Percentiles rank a stretch among this genome's conserved stretches.
Evolutionary conservation across 768 basidiomycete species (phyloP).

Genomic region (Mycena pura): DNA sequence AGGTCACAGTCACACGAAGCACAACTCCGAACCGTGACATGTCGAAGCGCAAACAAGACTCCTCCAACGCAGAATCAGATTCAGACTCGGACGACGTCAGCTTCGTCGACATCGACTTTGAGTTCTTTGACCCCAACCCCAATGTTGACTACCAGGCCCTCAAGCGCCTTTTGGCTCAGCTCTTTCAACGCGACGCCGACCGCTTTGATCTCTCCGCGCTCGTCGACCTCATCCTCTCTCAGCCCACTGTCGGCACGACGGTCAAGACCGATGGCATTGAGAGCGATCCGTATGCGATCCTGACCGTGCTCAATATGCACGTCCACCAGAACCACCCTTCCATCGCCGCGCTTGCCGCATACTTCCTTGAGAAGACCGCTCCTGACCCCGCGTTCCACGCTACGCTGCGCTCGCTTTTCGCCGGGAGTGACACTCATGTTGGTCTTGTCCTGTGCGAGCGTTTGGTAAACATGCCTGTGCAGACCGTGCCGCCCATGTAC

Average conservation of each 20-base stretch:
- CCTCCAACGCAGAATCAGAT: slow-evolving; percentile 44
- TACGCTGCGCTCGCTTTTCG: slow-evolving; percentile 61
- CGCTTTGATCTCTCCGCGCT: slow-evolving; percentile 74
- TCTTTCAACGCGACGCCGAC: slow-evolving; percentile 79
- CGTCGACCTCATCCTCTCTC: slow-evolving; percentile 77
- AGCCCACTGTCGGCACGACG: slow-evolving; percentile 82
- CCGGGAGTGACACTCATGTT: slow-evolving; percentile 58
- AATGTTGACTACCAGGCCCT: slow-evolving; percentile 86
- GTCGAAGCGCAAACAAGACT: slow-evolving; percentile 61
- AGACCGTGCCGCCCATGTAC: slow-evolving; percentile 92
- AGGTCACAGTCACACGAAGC: too few relatives aligned
- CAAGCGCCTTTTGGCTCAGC: slow-evolving; percentile 73
- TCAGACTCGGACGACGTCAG: slow-evolving; percentile 48
- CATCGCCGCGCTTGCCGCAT: slow-evolving; percentile 71
- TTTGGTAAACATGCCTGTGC: slow-evolving; percentile 94
- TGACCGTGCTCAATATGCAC: slow-evolving; percentile 84
- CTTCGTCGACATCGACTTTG: slow-evolving; percentile 90
- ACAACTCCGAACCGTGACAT: too few relatives aligned
- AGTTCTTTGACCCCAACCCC: slow-evolving; percentile 90
- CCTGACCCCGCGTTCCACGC: slow-evolving; percentile 56
- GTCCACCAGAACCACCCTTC: slow-evolving; percentile 75
- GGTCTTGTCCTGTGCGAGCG: slow-evolving; percentile 89
- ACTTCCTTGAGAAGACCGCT: slow-evolving; percentile 69
- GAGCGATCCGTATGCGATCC: slow-evolving; percentile 88
- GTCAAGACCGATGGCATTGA: slow-evolving; percentile 91